A percentile compares a stretch with the other conserved stretches of the same genome.
phyloP scores from a whole-genome alignment of 1,284 basidiomycete species.

The Inonotus obliquus region DNA sequence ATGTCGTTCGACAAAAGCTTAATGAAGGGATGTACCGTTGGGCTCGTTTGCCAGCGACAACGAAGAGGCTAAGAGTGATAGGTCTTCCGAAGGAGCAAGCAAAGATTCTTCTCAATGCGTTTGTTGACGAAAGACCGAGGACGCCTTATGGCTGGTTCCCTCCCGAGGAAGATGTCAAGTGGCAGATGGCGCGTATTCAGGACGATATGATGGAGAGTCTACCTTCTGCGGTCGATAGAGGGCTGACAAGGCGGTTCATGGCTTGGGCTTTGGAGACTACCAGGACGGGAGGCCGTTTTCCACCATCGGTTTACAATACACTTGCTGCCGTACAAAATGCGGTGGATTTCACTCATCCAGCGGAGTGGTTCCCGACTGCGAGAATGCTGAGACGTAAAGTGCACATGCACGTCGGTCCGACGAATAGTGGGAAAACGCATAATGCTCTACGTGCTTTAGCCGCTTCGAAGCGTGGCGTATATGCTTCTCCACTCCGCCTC shows the following conservation, averaged over 20 bases:
- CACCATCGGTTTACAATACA: slow-evolving; percentile 27
- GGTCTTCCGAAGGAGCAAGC: slow-evolving; percentile 3
- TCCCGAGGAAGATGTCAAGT: slow-evolving; percentile 26
- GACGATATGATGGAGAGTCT: slow-evolving; percentile 20
- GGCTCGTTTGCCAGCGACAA: not conserved
- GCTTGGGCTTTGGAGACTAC: slow-evolving; percentile 42
- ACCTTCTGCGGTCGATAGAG: slow-evolving; percentile 28
- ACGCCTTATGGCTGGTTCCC: slow-evolving; percentile 15
- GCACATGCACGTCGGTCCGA: slow-evolving; percentile 96
- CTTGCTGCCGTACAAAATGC: slow-evolving; percentile 35
- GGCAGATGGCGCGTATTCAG: slow-evolving; percentile 31
- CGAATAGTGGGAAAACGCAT: slow-evolving; percentile 97
- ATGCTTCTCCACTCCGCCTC: slow-evolving; percentile 88
- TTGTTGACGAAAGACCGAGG: not conserved
- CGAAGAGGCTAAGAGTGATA: not conserved
- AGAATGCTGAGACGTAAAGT: slow-evolving; percentile 64
- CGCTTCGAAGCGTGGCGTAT: slow-evolving; percentile 69
- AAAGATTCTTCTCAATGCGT: slow-evolving; percentile 2
- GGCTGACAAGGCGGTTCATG: slow-evolving; percentile 40
- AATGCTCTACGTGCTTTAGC: slow-evolving; percentile 88
- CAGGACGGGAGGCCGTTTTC: slow-evolving; percentile 25
- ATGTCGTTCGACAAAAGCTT: not conserved
- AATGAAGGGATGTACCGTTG: slow-evolving; percentile 1
- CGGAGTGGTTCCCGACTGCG: slow-evolving; percentile 36
- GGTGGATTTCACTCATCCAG: slow-evolving; percentile 37